Base-by-base conservation (phyloP, 1,284 basidiomycete genomes). In the Athelia sp. region DNA sequence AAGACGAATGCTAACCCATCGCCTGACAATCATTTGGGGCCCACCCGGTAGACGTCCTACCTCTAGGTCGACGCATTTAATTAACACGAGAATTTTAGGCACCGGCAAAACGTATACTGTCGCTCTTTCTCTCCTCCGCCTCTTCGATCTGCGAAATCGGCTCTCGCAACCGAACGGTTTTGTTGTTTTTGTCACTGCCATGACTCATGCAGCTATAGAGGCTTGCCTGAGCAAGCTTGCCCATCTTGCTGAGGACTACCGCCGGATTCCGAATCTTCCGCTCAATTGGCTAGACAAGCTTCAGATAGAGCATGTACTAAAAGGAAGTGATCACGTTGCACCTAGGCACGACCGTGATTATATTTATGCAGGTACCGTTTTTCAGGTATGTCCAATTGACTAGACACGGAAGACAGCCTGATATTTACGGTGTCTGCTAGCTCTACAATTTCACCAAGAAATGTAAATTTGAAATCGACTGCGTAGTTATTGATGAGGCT, bases 71-170 rank as follows among this genome's bases (percentile, higher is more conserved):
- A 22, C 31, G 32, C 34, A 18, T 21, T 21, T 3, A 10, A 35
- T 47, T 40, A 32, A 47, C 47, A 21, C 21, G 18, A 13, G 35
- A n/a, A 38, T 23, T 3, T 14, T 49, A 72, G 75, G 75, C 2
- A 75, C 74, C 4, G 75, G 75, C 4, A 78, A 78, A 57, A 78
- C 75, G 4, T 72, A 78, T 50, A 78, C 75, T 0, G 67, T 76
- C 23, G 69, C 75, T 2, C 54, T 76, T 2, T 74, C 73, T 2
- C 58, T 76, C 10, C 56, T 76, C 8, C 68, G 75, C 31, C 60
- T 76, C 21, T 58, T 76, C 6, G 70, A 76, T 47, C 64, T 69
- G 0, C 65, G 72, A 44, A 55, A 61, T 42, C 57, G 60, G 26
- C 59, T 62, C 17, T 59, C 58, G 15, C 58, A 62, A n/a, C 57